Conservation (phyloP, 1,284 basidiomycete species). For the Lignosus rhinocerotis region DNA sequence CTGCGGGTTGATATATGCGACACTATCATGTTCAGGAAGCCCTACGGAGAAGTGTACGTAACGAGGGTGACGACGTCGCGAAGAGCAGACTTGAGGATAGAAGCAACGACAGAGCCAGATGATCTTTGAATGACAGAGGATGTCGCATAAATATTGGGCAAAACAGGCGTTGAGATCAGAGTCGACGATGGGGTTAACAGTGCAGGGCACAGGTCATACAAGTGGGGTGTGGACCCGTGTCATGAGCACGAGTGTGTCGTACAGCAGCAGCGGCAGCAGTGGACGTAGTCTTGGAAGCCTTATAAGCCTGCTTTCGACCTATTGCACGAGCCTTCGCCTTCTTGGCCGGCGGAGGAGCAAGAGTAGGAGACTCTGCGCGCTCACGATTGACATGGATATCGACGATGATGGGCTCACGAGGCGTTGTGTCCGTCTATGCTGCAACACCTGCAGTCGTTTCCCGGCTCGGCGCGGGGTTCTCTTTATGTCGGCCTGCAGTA, state of each 20-base stretch:
- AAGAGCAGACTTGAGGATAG: slow-evolving; percentile 8
- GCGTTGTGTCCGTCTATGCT: not conserved
- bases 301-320: not conserved
- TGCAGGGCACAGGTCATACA: slow-evolving; percentile 7
- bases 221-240: slow-evolving; percentile 11
- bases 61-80: not conserved
- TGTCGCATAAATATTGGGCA: not conserved
- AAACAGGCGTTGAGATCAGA: not conserved
- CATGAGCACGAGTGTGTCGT: slow-evolving; percentile 21
- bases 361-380: slow-evolving; percentile 19
- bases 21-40: not conserved
- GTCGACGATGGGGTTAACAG: no score
- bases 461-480: not conserved
- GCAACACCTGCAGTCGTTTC: not conserved
- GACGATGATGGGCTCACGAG: not conserved
- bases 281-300: not conserved
- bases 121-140: no score
- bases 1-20: slow-evolving; percentile 3
- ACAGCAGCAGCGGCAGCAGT: not conserved
- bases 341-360: slow-evolving; percentile 2
- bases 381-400: slow-evolving; percentile 20
- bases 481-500: not conserved
- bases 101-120: not conserved
- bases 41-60: slow-evolving; percentile 12
- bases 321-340: not conserved